Evolutionary conservation across 805 yeast genomes (phyloP).

Genomic region (Zygoascus tannicola): DNA sequence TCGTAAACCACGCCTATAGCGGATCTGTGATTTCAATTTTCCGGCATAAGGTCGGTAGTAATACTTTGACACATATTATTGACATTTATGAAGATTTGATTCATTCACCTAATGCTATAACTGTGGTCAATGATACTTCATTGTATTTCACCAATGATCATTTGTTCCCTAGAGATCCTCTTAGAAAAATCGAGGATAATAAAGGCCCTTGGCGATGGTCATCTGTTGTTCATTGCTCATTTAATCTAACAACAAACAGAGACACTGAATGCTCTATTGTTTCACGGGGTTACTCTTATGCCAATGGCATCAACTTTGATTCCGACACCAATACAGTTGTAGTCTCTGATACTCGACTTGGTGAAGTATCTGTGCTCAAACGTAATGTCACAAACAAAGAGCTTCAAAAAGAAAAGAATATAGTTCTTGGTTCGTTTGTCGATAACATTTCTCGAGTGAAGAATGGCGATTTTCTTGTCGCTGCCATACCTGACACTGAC

Average conservation of each 20-base stretch:
- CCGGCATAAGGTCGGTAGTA: constrained; percentile 5
- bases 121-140: constrained; percentile 1
- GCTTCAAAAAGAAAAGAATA: neutral
- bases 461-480: neutral
- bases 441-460: neutral
- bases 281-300: constrained; percentile 1
- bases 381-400: neutral
- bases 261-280: neutral
- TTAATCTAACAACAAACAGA: neutral
- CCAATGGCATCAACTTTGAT: constrained; percentile 1
- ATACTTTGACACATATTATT: constrained; percentile 1
- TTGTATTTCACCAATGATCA: constrained; percentile 11
- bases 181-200: constrained; percentile 5
- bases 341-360: neutral
- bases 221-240: constrained; percentile 5
- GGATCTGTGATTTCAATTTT: constrained; percentile 5
- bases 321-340: neutral
- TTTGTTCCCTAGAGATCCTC: constrained; percentile 4
- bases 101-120: constrained; percentile 6
- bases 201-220: constrained; percentile 12
- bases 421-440: neutral
- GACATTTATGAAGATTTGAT: constrained; percentile 5
- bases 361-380: neutral
- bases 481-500: neutral
- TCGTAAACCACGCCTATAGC: constrained; percentile 7